Percentiles rank a stretch among this genome's conserved stretches.
These are phyloP conservation scores for Agastache rugosa DNA, from an alignment of 257 asterid species.

Conservation along the genomic window DNA sequence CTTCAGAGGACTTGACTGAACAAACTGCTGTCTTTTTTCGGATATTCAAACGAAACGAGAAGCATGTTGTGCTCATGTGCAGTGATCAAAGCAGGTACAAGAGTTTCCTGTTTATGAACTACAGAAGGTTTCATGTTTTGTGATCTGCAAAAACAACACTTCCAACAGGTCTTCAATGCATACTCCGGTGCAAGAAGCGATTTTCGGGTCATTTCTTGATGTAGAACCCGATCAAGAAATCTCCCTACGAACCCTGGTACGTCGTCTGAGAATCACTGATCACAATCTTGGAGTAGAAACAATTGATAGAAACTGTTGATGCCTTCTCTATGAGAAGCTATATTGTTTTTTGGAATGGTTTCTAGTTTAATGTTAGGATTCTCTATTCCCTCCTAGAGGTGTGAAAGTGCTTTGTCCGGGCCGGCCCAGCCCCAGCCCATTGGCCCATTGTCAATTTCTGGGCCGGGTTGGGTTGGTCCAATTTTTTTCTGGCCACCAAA, in stretches of 20 bases:
- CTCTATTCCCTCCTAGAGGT: neutral
- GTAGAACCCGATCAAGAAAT: constrained; percentile 50
- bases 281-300: neutral
- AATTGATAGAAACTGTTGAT: neutral
- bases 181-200: constrained; percentile 38
- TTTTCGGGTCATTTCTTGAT: constrained; percentile 57
- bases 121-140: neutral
- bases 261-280: neutral
- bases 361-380: neutral
- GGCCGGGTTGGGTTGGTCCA: neutral
- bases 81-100: constrained; percentile 60
- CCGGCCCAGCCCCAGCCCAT: neutral
- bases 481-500: neutral
- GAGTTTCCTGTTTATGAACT: neutral
- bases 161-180: constrained; percentile 51
- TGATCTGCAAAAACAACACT: neutral
- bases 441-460: neutral
- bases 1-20: constrained; percentile 50
- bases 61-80: constrained; percentile 55
- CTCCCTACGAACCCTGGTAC: constrained; percentile 56
- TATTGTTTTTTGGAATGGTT: neutral
- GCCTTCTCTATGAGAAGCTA: neutral
- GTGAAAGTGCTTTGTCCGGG: neutral
- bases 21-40: constrained; percentile 55
- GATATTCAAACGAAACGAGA: constrained; percentile 39